Evolutionary conservation across 495 filamentous ascomycete species (phyloP).

Genomic region (Penicillium canariense): DNA sequence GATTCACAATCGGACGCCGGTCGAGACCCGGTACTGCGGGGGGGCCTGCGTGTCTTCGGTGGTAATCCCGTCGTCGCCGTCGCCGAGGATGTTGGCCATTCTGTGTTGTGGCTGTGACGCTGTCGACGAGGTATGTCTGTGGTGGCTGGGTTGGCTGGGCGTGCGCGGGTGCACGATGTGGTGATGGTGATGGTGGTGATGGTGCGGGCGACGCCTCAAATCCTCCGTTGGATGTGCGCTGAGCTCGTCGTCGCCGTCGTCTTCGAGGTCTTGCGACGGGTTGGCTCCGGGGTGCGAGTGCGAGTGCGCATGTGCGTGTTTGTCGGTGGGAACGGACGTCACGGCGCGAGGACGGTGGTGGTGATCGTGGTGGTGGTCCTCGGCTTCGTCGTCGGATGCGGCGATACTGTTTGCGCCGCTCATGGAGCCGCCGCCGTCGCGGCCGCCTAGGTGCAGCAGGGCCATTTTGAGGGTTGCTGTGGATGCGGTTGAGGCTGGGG

Average conservation of each 20-base stretch:
- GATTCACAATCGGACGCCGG: too few species aligned
- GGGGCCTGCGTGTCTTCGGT: constrained; percentile 11
- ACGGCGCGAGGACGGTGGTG: background rate
- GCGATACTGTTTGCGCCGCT: constrained; percentile 43
- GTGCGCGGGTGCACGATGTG: constrained; percentile 11
- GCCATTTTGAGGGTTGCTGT: constrained; percentile 28
- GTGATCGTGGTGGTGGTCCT: constrained; percentile 15
- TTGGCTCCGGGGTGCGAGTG: background rate
- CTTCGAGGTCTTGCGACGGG: constrained; percentile 17
- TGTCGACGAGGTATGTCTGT: constrained; percentile 14
- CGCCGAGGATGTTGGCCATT: constrained; percentile 41
- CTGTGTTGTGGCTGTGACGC: constrained; percentile 37
- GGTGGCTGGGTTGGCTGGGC: background rate
- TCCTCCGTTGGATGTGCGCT: constrained; percentile 33
- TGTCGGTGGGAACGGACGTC: background rate
- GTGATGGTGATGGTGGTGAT: constrained; percentile 26
- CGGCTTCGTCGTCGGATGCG: constrained; percentile 41
- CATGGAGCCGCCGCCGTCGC: constrained; percentile 45
- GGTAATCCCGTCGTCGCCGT: constrained; percentile 29
- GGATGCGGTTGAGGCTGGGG: constrained; percentile 24
- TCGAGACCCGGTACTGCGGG: background rate
- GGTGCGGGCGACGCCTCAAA: constrained; percentile 26
- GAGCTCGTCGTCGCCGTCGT: constrained; percentile 54
- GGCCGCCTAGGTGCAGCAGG: constrained; percentile 40
- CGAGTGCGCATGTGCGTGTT: background rate